phyloP scores from a whole-genome alignment of 2,329 filamentous ascomycete genomes.

The Pseudogymnoascus sp. region DNA sequence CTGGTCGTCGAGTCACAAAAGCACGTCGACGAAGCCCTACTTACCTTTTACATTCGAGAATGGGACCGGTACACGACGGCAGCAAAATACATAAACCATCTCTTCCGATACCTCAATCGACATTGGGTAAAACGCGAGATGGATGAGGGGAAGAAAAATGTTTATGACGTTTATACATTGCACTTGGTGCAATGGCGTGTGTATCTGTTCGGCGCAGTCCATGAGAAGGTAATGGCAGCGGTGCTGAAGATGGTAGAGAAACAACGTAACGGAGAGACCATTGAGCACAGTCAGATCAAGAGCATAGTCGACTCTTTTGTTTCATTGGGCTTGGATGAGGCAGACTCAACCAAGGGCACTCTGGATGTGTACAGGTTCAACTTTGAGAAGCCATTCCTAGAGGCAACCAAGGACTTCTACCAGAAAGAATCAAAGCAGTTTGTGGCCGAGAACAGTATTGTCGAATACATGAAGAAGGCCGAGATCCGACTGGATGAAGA shows the following conservation, averaged over 20 bases:
- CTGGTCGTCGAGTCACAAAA: conserved; percentile 66
- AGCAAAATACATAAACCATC: conserved; percentile 93
- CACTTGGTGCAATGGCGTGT: conserved; percentile 93
- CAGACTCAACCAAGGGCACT: conserved; percentile 86
- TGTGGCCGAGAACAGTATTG: conserved; percentile 90
- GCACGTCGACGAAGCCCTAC: conserved; percentile 81
- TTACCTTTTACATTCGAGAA: conserved; percentile 91
- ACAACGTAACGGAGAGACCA: conserved; percentile 94
- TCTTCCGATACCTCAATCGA: conserved; percentile 92
- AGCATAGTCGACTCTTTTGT: conserved; percentile 95
- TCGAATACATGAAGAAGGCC: conserved; percentile 99
- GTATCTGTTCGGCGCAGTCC: conserved; percentile 78
- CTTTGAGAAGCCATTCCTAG: conserved; percentile 89
- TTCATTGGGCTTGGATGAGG: conserved; percentile 86
- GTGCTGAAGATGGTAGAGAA: conserved; percentile 94
- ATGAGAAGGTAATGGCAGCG: conserved; percentile 85
- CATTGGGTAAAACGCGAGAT: conserved; percentile 99
- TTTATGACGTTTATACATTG: conserved; percentile 96
- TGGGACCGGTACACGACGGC: conserved; percentile 94
- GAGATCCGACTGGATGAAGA: conserved; percentile 84
- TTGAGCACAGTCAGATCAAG: conserved; percentile 95
- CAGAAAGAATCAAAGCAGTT: conserved; percentile 88
- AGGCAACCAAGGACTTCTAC: conserved; percentile 79
- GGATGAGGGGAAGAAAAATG: conserved; percentile 96
- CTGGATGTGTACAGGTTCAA: conserved; percentile 88